Conservation (phyloP, 129 eudicot genomes). For the Daucus carota region DNA sequence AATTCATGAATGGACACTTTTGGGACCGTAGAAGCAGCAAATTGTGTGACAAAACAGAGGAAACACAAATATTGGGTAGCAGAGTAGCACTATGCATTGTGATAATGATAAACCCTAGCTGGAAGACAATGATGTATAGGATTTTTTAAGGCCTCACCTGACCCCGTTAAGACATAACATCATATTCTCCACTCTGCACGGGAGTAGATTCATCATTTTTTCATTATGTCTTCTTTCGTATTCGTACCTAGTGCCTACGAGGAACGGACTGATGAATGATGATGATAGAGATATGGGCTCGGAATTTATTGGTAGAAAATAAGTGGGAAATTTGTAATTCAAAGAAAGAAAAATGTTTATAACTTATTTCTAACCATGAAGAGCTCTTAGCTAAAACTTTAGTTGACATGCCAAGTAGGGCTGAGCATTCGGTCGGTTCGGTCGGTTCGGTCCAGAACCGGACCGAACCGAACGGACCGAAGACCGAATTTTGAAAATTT, state of each 20-base stretch:
- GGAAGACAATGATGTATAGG: neutral
- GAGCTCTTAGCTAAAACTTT: too few relatives aligned
- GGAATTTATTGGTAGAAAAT: neutral
- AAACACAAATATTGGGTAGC: neutral
- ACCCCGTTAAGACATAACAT: neutral
- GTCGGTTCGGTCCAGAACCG: too few relatives aligned
- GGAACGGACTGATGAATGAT: neutral
- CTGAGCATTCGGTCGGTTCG: too few relatives aligned
- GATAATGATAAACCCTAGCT: neutral
- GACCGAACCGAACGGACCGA: too few relatives aligned
- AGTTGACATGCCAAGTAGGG: too few relatives aligned
- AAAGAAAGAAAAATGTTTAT: too few relatives aligned
- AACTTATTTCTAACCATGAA: too few relatives aligned
- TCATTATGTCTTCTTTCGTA: neutral
- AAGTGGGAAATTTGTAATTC: neutral
- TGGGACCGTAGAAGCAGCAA: neutral
- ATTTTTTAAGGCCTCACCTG: neutral
- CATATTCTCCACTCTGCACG: constrained; percentile 5
- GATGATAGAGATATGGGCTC: neutral
- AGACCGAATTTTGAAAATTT: too few relatives aligned
- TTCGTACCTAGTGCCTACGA: neutral
- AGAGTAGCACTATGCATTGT: neutral
- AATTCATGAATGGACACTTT: neutral
- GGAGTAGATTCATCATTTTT: neutral
- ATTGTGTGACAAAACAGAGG: neutral